A percentile compares a stretch with the other conserved stretches of the same genome.
phyloP scores from a whole-genome alignment of 2,329 filamentous ascomycete genomes.

The Pseudogymnoascus sp. region DNA sequence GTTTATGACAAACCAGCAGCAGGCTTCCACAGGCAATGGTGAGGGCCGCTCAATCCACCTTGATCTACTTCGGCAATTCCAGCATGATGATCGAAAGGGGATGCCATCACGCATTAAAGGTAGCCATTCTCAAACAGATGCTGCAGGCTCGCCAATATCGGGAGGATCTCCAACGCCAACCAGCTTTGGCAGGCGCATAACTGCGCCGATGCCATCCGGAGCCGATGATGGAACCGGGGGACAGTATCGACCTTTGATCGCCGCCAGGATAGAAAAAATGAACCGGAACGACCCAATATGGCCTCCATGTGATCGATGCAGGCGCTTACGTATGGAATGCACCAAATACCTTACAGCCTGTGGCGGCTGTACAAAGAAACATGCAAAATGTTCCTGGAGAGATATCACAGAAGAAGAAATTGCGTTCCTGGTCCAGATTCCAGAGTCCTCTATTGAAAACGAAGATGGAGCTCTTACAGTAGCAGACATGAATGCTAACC shows the following conservation, averaged over 20 bases:
- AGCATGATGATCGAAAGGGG: conserved; percentile 24
- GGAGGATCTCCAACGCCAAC: conserved; percentile 8
- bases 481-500: conserved; percentile 6
- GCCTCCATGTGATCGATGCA: conserved; percentile 80
- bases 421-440: conserved; percentile 11
- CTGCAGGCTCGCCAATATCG: conserved; percentile 15
- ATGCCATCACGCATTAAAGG: conserved; percentile 19
- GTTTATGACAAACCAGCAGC: background rate
- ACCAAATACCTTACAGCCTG: conserved; percentile 82
- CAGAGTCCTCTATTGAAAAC: conserved; percentile 5
- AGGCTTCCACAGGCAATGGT: conserved; percentile 8
- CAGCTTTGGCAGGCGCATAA: background rate
- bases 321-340: conserved; percentile 72
- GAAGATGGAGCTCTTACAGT: background rate
- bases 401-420: conserved; percentile 67
- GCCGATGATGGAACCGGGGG: conserved; percentile 23
- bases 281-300: conserved; percentile 65
- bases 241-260: conserved; percentile 56
- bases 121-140: background rate
- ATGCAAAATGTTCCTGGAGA: conserved; percentile 82
- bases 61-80: conserved; percentile 50
- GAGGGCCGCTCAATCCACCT: conserved; percentile 36
- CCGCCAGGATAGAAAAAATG: conserved; percentile 67
- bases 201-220: background rate
- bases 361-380: conserved; percentile 81